Evolutionary conservation across 768 basidiomycete species (phyloP).

Genomic region (Kwoniella dendrophila): DNA sequence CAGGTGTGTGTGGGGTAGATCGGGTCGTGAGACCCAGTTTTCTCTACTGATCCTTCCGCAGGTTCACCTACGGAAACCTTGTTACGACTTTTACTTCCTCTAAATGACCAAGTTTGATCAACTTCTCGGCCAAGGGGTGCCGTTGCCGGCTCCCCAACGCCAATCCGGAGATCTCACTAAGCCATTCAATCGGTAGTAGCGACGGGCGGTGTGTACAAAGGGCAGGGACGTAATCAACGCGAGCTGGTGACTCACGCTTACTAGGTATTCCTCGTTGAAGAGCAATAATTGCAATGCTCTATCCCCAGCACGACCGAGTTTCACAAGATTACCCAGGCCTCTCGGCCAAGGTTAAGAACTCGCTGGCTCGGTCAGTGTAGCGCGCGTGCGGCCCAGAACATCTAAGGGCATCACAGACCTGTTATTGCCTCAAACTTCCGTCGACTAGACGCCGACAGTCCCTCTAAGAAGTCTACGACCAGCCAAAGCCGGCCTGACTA

Average conservation of each 20-base stretch:
- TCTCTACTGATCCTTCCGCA: conserved; percentile 71
- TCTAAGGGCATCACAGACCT: conserved; percentile 90
- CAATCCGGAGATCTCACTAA: conserved; percentile 84
- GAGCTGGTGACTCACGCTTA: conserved; percentile 85
- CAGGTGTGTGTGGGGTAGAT: conserved; percentile 59
- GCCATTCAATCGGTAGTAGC: conserved; percentile 89
- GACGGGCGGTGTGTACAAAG: conserved; percentile 88
- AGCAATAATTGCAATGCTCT: conserved; percentile 90
- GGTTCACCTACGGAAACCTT: conserved; percentile 81
- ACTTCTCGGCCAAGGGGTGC: conserved; percentile 62
- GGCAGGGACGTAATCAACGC: conserved; percentile 88
- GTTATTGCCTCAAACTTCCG: conserved; percentile 88
- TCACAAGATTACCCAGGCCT: conserved; percentile 77
- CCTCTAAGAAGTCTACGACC: conserved; percentile 81
- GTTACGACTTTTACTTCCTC: conserved; percentile 75
- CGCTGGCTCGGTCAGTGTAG: conserved; percentile 89
- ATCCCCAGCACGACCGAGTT: conserved; percentile 79
- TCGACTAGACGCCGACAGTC: conserved; percentile 78
- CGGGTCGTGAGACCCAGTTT: conserved; percentile 58
- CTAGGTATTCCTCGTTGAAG: conserved; percentile 87
- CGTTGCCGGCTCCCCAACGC: conserved; percentile 65
- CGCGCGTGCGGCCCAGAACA: conserved; percentile 82
- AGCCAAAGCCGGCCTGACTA: conserved; percentile 76
- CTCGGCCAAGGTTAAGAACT: conserved; percentile 74
- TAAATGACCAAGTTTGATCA: conserved; percentile 79